Percentiles rank a stretch among this genome's conserved stretches.
Evolutionary conservation across 495 filamentous ascomycete species (phyloP).

Genomic region (Lepidopterella palustris): DNA sequence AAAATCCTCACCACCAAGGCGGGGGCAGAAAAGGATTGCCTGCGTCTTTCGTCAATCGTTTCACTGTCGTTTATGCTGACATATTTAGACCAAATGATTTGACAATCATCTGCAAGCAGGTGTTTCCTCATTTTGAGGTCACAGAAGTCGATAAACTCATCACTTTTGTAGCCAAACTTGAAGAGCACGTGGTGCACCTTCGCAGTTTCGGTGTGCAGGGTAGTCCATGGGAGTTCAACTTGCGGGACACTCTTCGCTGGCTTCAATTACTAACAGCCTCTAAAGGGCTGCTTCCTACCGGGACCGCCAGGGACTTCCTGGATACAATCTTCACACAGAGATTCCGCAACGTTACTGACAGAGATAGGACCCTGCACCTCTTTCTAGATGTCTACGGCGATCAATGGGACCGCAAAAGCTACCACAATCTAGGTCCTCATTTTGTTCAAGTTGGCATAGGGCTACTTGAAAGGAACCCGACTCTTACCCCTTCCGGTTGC

Average conservation of each 20-base stretch:
- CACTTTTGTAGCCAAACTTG: conserved; percentile 72
- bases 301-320: conserved; percentile 60
- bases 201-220: conserved; percentile 69
- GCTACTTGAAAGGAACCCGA: conserved; percentile 51
- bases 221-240: conserved; percentile 94
- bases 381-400: conserved; percentile 52
- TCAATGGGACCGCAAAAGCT: conserved; percentile 38
- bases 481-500: neutral
- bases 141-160: conserved; percentile 57
- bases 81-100: conserved; percentile 76
- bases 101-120: conserved; percentile 67
- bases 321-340: conserved; percentile 81
- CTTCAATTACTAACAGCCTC: conserved; percentile 60
- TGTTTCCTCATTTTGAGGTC: conserved; percentile 57
- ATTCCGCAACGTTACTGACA: conserved; percentile 68
- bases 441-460: conserved; percentile 76
- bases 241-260: conserved; percentile 89
- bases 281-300: conserved; percentile 47
- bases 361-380: conserved; percentile 53
- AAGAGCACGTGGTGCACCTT: conserved; percentile 58
- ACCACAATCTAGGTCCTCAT: conserved; percentile 60
- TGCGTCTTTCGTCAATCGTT: conserved; percentile 93
- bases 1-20: conserved; percentile 96
- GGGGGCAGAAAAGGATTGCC: conserved; percentile 93
- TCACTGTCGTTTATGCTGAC: conserved; percentile 95